Evolutionary conservation across 1,284 basidiomycete species (phyloP), one percentile per base, ranked within the genome.

Genomic region (Leccinum griseonigrum): DNA sequence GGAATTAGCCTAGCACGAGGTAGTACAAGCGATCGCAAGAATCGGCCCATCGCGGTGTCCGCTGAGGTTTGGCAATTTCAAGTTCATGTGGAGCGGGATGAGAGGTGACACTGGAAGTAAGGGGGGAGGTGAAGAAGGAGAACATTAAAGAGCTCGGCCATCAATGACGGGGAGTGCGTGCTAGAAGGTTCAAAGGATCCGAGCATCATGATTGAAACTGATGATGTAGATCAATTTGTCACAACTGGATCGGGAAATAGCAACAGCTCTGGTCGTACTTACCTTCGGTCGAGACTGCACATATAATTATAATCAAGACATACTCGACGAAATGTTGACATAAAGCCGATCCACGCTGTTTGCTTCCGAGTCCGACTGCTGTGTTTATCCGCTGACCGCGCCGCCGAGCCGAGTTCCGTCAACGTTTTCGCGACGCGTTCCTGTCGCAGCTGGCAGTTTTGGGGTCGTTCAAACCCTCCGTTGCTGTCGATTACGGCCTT

Each of bases 361-460:
- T 46, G 28, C 50, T 29, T 52, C 46, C 34, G 38, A 28, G 54
- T 28, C 46, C 34, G 38, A 28, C 54, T 28, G 7, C 57, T 50
- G 16, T 52, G 4, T 57, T 61, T 59, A 51, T 52, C 57, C 66
- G 59, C 50, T 63, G 57, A 67, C 68, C 59, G 46, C 13, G 60
- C 60, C 29, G 51, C 60, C 29, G 51, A 56, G 13, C 36, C 56
- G 38, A 48, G 16, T 28, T 13, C 54, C 50, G 51, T 43, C 59
- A 55, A 52, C 63, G 60, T 56, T 50, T 67, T 67, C 66, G 61
- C 56, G 60, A 63, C 64, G 72, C 58, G 66, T 65, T 62, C 59
- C 64, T 71, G 67, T 65, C 36, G 54, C 50, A 54, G 22, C n/a
- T 75, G 71, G 74, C 71, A 75, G 73, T 66, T 72, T 75, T 76